Conservation (phyloP, 1,284 basidiomycete genomes). For the Puccinia polysora region DNA sequence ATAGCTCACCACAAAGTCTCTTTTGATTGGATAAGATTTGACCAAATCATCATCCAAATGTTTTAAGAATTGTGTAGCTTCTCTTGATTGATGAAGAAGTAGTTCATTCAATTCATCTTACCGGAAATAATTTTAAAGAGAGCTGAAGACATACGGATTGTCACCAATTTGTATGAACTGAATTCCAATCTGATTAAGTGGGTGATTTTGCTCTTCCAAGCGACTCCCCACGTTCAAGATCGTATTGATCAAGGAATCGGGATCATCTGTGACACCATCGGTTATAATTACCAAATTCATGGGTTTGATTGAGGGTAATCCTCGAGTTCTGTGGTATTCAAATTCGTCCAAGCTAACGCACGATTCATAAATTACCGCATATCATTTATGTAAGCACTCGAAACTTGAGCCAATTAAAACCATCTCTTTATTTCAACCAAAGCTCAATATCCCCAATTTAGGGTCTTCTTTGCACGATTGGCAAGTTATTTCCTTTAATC, state of each 20-base stretch:
- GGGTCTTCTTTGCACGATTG: too few species aligned
- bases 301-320: slow-evolving; percentile 57
- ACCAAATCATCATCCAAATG: slow-evolving; percentile 35
- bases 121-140: too few species aligned
- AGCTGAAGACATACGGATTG: too few species aligned
- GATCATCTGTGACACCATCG: slow-evolving; percentile 61
- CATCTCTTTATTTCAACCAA: too few species aligned
- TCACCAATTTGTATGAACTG: slow-evolving; percentile 62
- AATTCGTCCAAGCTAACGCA: slow-evolving; percentile 30
- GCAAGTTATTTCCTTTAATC: too few species aligned
- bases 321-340: slow-evolving; percentile 51
- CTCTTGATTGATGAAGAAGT: too few species aligned
- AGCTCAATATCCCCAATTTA: too few species aligned
- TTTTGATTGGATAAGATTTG: slow-evolving; percentile 1
- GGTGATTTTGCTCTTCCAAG: slow-evolving; percentile 58
- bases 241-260: slow-evolving; percentile 53
- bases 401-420: too few species aligned
- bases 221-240: slow-evolving; percentile 59
- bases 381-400: too few species aligned
- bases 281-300: slow-evolving; percentile 63
- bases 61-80: slow-evolving; percentile 24
- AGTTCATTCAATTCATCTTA: too few species aligned
- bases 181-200: slow-evolving; percentile 58
- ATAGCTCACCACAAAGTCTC: slow-evolving; percentile 39
- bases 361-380: too few species aligned